Evolutionary conservation across 768 basidiomycete genomes (phyloP), one percentile per base, ranked within the genome.

Genomic region (Amanita phalloides): DNA sequence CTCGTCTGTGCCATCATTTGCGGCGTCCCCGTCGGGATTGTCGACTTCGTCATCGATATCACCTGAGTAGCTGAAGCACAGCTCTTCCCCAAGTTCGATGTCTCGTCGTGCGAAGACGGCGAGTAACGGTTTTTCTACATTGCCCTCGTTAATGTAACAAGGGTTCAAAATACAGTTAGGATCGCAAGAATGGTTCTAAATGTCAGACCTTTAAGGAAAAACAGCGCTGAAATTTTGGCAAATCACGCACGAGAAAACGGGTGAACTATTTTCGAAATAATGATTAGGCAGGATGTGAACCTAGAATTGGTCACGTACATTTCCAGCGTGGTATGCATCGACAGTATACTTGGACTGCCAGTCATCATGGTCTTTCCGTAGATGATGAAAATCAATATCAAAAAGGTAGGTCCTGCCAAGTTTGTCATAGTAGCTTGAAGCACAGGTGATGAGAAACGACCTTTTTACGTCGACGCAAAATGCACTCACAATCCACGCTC

Each of bases 141-240:
- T 78, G 10, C 77, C 74, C 48, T 91, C 90, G 57, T 90, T 84
- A 64, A 89, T 82, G 58, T 92, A 88, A 42, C 78, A 83, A 0
- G 87, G 72, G n/a, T 74, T 73, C 20, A 92, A 74, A 4, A 62
- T 62, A 56, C 84, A 82, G 61, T 95, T 96, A 0, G 92, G 92
- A 52, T 90, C 84, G 59, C 93, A 95, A 14, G 86, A 90, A 57
- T 96, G 91, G 57, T 95, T 96, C 90, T 93, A 54, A 2, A 26
- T 14, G 28, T 37, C 4, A 17, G 2, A 13, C 58, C 43, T 21
- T 49, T 37, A n/a, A 53, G 23, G 37, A 45, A 6, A 33, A 28
- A 25, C 1, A 4, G 39, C 6, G 26, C 9, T 45, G 28, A 45
- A 54, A 48, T 25, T 13, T 32, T 30, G 23, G 21, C 4, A 14